Evolutionary conservation across 2,329 filamentous ascomycete genomes (phyloP), one percentile per base, ranked within the genome.

Genomic region (Pestalotiopsis sp.): DNA sequence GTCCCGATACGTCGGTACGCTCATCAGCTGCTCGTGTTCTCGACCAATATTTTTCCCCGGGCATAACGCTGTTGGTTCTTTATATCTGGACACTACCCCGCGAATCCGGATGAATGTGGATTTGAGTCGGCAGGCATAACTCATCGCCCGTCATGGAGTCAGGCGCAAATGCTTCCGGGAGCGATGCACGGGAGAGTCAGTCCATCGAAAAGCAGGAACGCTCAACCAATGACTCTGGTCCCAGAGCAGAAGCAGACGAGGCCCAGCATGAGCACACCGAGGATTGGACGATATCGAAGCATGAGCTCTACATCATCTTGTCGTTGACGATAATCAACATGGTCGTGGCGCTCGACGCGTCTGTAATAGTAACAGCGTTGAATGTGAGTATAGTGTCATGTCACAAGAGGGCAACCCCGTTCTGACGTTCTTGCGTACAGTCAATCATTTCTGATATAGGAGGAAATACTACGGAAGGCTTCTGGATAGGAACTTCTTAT

Each of bases 291-390:
- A 70, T 70, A 4, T 41, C 62, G 20, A 68, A 13, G 41, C 62
- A 70, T n/a, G 66, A 70, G 38, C 38, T 70, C 9, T 61, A 45
- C 41, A 70, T 70, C 31, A 68, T 70, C 11, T 23, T 70, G 2
- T 68, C 66, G 9, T 58, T 70, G 17, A 62, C 63, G 3, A 20
- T 70, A n/a, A 70, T 70, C 27, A 70, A 68, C 66, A 68, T 70
- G 68, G 66, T 70, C 49, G 68, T 70, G 27, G 68, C 68, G n/a
- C 49, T 70, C n/a, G 68, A 70, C 49, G 63, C 68, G 4, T 70
- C 68, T 14, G 66, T 70, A 40, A 70, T 70, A 31, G 66, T 68
- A 14, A 70, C 68, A 27, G 68, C 68, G 25, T 58, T 70, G 41
- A 70, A 62, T 27, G 68, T 70, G n/a, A 23, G 64, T 63, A 56